Evolutionary conservation across 75 land plant genomes (phyloP).

Genomic region (Selaginella moellendorffii): DNA sequence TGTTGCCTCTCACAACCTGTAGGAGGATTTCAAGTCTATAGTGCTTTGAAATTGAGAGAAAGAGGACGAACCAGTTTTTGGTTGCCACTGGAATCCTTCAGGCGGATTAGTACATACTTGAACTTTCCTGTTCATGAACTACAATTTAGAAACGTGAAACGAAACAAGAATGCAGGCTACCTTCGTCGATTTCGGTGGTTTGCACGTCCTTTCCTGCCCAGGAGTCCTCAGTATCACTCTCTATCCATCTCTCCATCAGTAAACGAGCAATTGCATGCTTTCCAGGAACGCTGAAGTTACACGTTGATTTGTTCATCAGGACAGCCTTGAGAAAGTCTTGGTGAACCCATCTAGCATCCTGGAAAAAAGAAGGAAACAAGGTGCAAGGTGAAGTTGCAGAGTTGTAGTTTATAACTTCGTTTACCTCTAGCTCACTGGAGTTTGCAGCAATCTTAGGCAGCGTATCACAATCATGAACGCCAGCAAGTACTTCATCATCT

Average conservation of each 20-base stretch:
- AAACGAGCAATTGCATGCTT: slow-evolving; percentile 33
- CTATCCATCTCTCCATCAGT: slow-evolving; percentile 27
- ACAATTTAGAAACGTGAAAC: neutral
- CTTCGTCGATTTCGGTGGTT: slow-evolving; percentile 31
- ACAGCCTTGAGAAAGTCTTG: slow-evolving; percentile 22
- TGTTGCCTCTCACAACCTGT: slow-evolving; percentile 33
- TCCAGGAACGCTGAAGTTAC: slow-evolving; percentile 29
- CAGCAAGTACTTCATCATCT: slow-evolving; percentile 1
- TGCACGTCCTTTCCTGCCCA: slow-evolving; percentile 26
- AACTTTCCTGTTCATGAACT: slow-evolving; percentile 18
- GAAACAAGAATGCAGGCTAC: slow-evolving; percentile 10
- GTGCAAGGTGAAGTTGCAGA: no score
- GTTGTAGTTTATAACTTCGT: no score
- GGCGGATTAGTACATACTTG: slow-evolving; percentile 31
- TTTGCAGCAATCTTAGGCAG: slow-evolving; percentile 23
- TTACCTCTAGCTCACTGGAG: slow-evolving; percentile 32
- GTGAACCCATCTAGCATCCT: slow-evolving; percentile 43
- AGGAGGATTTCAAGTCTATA: neutral
- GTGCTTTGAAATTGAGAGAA: neutral
- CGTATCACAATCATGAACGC: slow-evolving; percentile 16
- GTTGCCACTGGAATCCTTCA: slow-evolving; percentile 18
- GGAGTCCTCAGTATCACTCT: neutral
- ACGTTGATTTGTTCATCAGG: slow-evolving; percentile 19
- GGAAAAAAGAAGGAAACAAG: no score
- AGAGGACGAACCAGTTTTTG: slow-evolving; percentile 23